These are phyloP conservation scores for Nyctanthes arbortristis DNA, from an alignment of 257 asterid species.

Conservation along the genomic window DNA sequence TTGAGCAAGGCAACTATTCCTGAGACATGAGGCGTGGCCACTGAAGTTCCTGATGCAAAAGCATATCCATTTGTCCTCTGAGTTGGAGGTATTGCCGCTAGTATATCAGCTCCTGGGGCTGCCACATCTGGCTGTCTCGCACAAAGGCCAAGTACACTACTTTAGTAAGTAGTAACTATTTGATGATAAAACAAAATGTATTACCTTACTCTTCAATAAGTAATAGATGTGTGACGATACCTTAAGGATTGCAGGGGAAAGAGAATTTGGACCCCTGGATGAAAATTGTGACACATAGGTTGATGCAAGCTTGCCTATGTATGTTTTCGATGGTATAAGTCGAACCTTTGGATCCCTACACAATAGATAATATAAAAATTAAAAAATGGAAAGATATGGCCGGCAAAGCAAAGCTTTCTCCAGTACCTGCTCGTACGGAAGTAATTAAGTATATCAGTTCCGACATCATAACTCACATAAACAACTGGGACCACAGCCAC, in stretches of 20 bases:
- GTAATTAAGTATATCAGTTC: conserved; percentile 36
- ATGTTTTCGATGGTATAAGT: conserved; percentile 32
- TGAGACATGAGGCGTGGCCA: conserved; percentile 47
- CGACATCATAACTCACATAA: conserved; percentile 28
- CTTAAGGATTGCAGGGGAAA: too few species aligned
- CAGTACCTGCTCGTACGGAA: conserved; percentile 32
- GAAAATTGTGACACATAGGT: too few species aligned
- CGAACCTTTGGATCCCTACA: conserved; percentile 35
- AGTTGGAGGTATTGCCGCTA: conserved; percentile 23
- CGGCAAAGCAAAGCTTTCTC: neutral
- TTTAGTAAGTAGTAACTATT: too few species aligned
- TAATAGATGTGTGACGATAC: too few species aligned
- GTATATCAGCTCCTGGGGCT: too few species aligned
- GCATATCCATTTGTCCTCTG: neutral
- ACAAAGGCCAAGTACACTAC: too few species aligned
- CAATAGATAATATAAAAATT: neutral
- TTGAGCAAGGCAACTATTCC: conserved; percentile 45
- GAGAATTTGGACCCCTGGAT: too few species aligned
- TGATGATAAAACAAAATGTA: too few species aligned
- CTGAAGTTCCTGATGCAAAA: conserved; percentile 39
- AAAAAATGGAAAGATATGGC: neutral
- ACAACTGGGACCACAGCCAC: conserved; percentile 21
- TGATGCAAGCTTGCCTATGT: conserved; percentile 32
- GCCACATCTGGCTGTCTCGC: too few species aligned
- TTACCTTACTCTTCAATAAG: too few species aligned